These are phyloP conservation scores for Sherardia arvensis DNA, from an alignment of 257 asterid genomes.

Conservation along the genomic window DNA sequence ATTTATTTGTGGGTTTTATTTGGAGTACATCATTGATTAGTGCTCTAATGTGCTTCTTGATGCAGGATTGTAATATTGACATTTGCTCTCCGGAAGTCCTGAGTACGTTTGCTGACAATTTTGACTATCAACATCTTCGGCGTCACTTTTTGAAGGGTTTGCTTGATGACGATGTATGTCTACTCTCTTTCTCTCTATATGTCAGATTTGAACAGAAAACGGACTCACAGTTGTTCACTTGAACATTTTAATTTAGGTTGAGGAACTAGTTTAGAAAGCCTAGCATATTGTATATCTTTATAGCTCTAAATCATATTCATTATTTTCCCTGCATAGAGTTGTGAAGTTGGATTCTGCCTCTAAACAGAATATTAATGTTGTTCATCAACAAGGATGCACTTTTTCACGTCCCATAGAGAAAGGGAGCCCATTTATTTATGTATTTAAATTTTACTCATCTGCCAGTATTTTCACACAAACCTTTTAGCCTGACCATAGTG, in stretches of 20 bases:
- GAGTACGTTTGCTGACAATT: conserved; percentile 87
- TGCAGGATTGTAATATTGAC: conserved; percentile 95
- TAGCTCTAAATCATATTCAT: not conserved
- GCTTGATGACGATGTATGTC: conserved; percentile 90
- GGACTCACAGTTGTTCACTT: not conserved
- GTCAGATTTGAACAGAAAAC: no score
- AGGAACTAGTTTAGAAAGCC: not conserved
- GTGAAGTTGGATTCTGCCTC: not conserved
- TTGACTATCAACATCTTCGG: conserved; percentile 96
- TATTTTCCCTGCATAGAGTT: not conserved
- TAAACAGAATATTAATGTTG: not conserved
- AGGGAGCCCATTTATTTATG: not conserved
- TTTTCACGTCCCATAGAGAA: no score
- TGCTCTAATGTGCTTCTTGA: conserved; percentile 13
- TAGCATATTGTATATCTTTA: not conserved
- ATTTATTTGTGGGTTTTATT: not conserved
- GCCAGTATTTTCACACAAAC: not conserved
- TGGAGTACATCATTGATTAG: not conserved
- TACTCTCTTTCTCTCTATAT: not conserved
- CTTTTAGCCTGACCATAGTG: no score
- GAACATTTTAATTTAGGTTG: not conserved
- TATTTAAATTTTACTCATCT: no score
- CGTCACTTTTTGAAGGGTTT: conserved; percentile 95
- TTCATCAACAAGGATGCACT: not conserved
- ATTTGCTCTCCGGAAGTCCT: conserved; percentile 94